phyloP scores from a whole-genome alignment of 2,329 filamentous ascomycete species.

The Paraphaeosphaeria minitans region DNA sequence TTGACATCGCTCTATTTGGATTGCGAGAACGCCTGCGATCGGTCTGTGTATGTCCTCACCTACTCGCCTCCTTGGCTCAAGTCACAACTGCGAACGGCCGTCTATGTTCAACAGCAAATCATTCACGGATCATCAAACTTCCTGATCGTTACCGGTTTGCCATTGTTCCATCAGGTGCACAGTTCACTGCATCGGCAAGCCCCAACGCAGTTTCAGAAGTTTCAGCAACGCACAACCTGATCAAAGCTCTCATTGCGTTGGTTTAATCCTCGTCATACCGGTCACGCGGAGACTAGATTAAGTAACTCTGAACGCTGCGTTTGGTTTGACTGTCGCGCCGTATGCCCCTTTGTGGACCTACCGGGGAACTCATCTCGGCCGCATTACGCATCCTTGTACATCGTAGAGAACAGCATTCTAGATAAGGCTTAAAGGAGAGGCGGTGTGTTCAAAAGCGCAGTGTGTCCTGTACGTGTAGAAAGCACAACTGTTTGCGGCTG shows the following conservation, averaged over 20 bases:
- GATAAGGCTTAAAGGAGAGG: constrained; percentile 33
- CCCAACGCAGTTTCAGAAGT: constrained; percentile 17
- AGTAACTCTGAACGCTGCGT: constrained; percentile 42
- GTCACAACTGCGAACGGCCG: constrained; percentile 20
- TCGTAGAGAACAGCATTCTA: constrained; percentile 30
- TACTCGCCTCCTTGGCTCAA: constrained; percentile 23
- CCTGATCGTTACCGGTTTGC: constrained; percentile 24
- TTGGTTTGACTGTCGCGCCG: constrained; percentile 44
- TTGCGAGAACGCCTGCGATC: not conserved
- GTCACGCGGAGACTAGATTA: constrained; percentile 35
- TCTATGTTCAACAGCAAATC: constrained; percentile 23
- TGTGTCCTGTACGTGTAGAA: constrained; percentile 23
- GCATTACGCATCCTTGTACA: not conserved
- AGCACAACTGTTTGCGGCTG: constrained; percentile 7
- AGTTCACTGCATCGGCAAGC: constrained; percentile 17
- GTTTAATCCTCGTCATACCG: constrained; percentile 38
- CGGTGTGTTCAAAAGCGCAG: constrained; percentile 29
- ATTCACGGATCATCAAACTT: constrained; percentile 24
- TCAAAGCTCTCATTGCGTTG: constrained; percentile 33
- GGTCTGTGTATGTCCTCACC: constrained; percentile 15
- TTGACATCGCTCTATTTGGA: too few species aligned
- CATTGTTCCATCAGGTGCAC: constrained; percentile 21
- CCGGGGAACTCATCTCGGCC: not conserved
- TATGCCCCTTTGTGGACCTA: constrained; percentile 42
- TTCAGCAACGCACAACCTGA: constrained; percentile 27